Conservation (phyloP, 768 basidiomycete genomes). For the Suillus decipiens region DNA sequence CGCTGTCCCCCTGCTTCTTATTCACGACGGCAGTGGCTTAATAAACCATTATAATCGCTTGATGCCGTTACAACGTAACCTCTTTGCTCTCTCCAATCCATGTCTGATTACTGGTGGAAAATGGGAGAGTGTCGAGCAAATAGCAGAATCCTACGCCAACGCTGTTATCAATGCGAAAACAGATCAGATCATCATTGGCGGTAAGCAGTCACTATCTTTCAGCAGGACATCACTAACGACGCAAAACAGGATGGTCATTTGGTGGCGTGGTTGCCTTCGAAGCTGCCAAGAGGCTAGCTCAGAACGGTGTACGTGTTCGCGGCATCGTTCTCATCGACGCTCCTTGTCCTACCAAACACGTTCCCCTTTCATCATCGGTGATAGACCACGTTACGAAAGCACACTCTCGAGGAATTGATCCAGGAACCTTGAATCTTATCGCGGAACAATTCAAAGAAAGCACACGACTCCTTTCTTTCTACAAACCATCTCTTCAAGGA, state of each 20-base stretch:
- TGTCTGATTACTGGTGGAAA: slow-evolving; percentile 42
- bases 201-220: slow-evolving; percentile 19
- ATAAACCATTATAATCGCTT: slow-evolving; percentile 52
- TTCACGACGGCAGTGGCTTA: slow-evolving; percentile 76
- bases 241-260: slow-evolving; percentile 69
- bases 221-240: slow-evolving; percentile 12
- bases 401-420: slow-evolving; percentile 27
- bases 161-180: slow-evolving; percentile 5
- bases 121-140: slow-evolving; percentile 52
- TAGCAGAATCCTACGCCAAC: slow-evolving; percentile 53
- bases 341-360: slow-evolving; percentile 55
- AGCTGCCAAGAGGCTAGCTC: slow-evolving; percentile 48
- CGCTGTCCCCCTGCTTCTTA: slow-evolving; percentile 54
- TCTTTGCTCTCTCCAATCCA: slow-evolving; percentile 67
- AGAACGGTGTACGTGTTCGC: slow-evolving; percentile 42
- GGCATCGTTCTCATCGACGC: slow-evolving; percentile 72
- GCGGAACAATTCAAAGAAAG: slow-evolving; percentile 52
- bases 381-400: slow-evolving; percentile 48
- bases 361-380: slow-evolving; percentile 52
- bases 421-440: slow-evolving; percentile 39
- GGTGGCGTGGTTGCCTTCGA: slow-evolving; percentile 76
- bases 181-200: slow-evolving; percentile 10
- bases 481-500: slow-evolving; percentile 36
- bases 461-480: slow-evolving; percentile 46
- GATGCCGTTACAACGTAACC: slow-evolving; percentile 44